Percentiles rank a stretch among this genome's conserved stretches.
Conservation (phyloP, 148 eudicot species). For the Chenopodium quinoa region DNA sequence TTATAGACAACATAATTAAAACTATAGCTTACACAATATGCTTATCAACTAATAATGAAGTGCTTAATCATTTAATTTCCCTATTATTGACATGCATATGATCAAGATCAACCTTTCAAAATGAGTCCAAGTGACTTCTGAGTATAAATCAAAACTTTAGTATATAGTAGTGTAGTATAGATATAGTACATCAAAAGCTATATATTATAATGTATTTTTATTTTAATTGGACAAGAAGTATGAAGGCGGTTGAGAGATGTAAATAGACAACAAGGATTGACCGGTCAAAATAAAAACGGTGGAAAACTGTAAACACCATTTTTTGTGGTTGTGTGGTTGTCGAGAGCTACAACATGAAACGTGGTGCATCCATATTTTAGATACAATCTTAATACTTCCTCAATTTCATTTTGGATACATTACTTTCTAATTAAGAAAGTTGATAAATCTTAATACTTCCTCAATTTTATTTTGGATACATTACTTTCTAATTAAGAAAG, state of each 20-base stretch:
- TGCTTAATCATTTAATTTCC: background rate
- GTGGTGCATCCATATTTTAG: conserved; percentile 1
- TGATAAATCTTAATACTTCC: too few species aligned
- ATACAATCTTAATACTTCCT: background rate
- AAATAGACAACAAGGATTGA: background rate
- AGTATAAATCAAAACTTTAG: too few species aligned
- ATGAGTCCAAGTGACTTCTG: background rate
- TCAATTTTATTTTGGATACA: too few species aligned
- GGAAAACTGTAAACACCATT: conserved; percentile 1
- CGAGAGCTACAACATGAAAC: background rate
- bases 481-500: too few species aligned
- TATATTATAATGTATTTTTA: background rate
- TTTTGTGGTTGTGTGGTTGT: background rate
- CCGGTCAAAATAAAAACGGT: conserved; percentile 10
- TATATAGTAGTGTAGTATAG: too few species aligned
- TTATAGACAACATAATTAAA: background rate
- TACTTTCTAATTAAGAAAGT: too few species aligned
- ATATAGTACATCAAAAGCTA: background rate
- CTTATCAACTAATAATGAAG: background rate
- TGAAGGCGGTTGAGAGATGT: conserved; percentile 1
- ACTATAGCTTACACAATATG: background rate
- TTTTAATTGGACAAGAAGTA: background rate
- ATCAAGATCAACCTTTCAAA: background rate
- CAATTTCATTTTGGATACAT: too few species aligned
- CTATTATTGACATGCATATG: conserved; percentile 8